Conservation (phyloP, 2,329 filamentous ascomycete species). For the Pseudogymnoascus sp. region DNA sequence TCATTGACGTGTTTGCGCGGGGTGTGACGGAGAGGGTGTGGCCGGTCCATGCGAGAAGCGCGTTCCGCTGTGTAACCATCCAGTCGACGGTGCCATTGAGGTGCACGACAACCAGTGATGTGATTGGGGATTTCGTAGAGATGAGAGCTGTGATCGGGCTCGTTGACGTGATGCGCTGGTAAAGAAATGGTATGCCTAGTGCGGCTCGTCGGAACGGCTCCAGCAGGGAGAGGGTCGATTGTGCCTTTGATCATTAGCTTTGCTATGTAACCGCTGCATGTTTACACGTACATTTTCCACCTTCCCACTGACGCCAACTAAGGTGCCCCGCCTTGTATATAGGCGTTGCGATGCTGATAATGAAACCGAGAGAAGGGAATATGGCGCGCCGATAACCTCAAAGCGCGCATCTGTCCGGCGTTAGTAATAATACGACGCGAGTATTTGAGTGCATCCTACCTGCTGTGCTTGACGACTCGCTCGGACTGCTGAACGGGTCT, state of each 20-base stretch:
- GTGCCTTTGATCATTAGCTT: constrained; percentile 46
- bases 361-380: constrained; percentile 87
- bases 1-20: constrained; percentile 65
- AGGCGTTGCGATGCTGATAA: constrained; percentile 90
- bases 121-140: constrained; percentile 76
- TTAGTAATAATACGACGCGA: constrained; percentile 9
- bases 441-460: constrained; percentile 13
- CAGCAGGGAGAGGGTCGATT: constrained; percentile 82
- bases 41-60: constrained; percentile 93
- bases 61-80: constrained; percentile 82
- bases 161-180: constrained; percentile 83
- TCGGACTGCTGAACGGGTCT: constrained; percentile 49
- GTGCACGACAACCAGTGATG: constrained; percentile 79
- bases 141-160: constrained; percentile 83
- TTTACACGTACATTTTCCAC: constrained; percentile 66
- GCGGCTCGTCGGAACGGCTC: constrained; percentile 73
- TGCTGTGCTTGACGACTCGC: constrained; percentile 29
- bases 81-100: constrained; percentile 93
- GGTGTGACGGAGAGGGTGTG: constrained; percentile 73
- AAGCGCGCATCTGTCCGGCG: constrained; percentile 74
- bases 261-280: neutral
- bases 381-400: constrained; percentile 84
- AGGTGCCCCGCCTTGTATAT: constrained; percentile 83
- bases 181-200: constrained; percentile 87
- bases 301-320: constrained; percentile 85